These are phyloP conservation scores for Penicillium silybi DNA, from an alignment of 495 filamentous ascomycete species.

Conservation along the genomic window DNA sequence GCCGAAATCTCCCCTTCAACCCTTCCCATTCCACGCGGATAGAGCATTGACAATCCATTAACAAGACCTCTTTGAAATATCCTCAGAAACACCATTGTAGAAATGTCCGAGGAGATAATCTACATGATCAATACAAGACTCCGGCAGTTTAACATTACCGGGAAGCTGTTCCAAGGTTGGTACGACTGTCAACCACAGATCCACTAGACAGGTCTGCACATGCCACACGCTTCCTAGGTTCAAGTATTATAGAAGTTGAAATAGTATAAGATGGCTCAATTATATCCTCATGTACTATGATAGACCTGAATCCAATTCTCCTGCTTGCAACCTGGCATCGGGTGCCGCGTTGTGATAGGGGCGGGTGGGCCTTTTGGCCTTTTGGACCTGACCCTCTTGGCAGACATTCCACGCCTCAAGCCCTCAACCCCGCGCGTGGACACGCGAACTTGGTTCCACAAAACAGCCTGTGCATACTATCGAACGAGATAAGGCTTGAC, in stretches of 20 bases:
- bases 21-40: background rate
- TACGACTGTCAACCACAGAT: background rate
- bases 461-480: background rate
- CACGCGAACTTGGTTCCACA: background rate
- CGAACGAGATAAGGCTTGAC: background rate
- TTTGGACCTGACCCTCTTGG: background rate
- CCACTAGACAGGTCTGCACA: background rate
- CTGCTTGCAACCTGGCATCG: background rate
- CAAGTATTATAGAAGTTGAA: background rate
- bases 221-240: background rate
- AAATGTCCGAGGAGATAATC: background rate
- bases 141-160: background rate
- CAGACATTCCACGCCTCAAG: background rate
- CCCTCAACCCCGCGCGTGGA: too few species aligned
- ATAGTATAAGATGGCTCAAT: background rate
- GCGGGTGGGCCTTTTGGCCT: background rate
- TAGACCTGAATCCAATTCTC: background rate
- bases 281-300: background rate
- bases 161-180: background rate
- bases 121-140: background rate
- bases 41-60: background rate
- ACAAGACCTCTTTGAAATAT: background rate
- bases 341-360: background rate
- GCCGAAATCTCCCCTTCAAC: background rate
- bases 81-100: background rate